Conservation (phyloP, 2,329 filamentous ascomycete species). For the Paraphoma chrysanthemicola region DNA sequence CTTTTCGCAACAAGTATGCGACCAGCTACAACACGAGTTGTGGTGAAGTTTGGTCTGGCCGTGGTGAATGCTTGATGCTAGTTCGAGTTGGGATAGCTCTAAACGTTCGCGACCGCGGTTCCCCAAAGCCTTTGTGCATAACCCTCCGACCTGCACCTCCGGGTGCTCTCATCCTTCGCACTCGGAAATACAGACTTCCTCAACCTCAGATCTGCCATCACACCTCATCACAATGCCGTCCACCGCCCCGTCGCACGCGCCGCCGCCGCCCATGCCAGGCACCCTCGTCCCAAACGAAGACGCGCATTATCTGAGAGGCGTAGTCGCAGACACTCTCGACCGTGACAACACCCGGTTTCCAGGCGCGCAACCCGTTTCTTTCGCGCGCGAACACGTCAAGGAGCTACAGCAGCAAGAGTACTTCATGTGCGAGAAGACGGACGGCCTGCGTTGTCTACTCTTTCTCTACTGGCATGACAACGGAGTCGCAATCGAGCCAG, state of each 20-base stretch:
- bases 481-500: slow-evolving; percentile 37
- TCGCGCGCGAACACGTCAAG: slow-evolving; percentile 79
- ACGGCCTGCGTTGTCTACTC: slow-evolving; percentile 93
- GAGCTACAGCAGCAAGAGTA: slow-evolving; percentile 87
- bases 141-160: background rate
- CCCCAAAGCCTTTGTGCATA: background rate
- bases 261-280: slow-evolving; percentile 47
- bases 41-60: background rate
- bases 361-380: slow-evolving; percentile 93
- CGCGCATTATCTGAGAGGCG: slow-evolving; percentile 65
- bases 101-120: too few species aligned
- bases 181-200: background rate
- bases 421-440: slow-evolving; percentile 98
- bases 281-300: slow-evolving; percentile 28
- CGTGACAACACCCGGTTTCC: slow-evolving; percentile 76
- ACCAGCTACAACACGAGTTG: too few species aligned
- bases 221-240: slow-evolving; percentile 23
- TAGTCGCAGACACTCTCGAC: slow-evolving; percentile 78
- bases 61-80: too few species aligned
- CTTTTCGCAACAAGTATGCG: too few species aligned
- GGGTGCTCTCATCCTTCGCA: background rate
- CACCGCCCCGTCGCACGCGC: slow-evolving; percentile 22
- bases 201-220: background rate
- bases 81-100: too few species aligned
- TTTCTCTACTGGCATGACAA: slow-evolving; percentile 76